Conservation (phyloP, 2,329 filamentous ascomycete genomes). For the Microsporum audouinii region DNA sequence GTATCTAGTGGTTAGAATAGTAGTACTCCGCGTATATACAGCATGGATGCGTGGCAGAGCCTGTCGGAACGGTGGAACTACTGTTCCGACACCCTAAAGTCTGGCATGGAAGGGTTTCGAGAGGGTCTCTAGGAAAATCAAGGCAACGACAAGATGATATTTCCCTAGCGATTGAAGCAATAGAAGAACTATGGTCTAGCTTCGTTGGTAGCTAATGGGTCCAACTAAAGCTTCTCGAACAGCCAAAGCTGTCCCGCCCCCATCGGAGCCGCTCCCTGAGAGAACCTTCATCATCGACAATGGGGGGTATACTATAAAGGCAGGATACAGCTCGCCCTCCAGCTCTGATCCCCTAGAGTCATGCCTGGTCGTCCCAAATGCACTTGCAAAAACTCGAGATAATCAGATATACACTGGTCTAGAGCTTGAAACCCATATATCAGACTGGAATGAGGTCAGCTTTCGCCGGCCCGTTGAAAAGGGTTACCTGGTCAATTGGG, state of each 20-base stretch:
- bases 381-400: conserved; percentile 71
- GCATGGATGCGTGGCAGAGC: no score
- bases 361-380: conserved; percentile 73
- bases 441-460: conserved; percentile 76
- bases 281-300: conserved; percentile 85
- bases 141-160: not conserved
- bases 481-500: conserved; percentile 93
- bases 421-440: conserved; percentile 60
- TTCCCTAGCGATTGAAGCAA: not conserved
- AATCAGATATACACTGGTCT: conserved; percentile 68
- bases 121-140: conserved; percentile 22
- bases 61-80: no score
- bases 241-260: conserved; percentile 43
- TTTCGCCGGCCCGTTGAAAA: conserved; percentile 88
- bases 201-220: conserved; percentile 4
- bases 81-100: no score
- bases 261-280: conserved; percentile 42
- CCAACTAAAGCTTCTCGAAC: conserved; percentile 23
- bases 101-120: no score
- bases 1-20: no score
- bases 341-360: conserved; percentile 30
- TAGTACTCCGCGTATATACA: no score
- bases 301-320: conserved; percentile 83
- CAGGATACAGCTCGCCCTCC: conserved; percentile 49
- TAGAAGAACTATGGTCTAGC: not conserved